Base-by-base conservation (phyloP, 192 early-diverging fungal genomes). In the Coemansia asiatica region DNA sequence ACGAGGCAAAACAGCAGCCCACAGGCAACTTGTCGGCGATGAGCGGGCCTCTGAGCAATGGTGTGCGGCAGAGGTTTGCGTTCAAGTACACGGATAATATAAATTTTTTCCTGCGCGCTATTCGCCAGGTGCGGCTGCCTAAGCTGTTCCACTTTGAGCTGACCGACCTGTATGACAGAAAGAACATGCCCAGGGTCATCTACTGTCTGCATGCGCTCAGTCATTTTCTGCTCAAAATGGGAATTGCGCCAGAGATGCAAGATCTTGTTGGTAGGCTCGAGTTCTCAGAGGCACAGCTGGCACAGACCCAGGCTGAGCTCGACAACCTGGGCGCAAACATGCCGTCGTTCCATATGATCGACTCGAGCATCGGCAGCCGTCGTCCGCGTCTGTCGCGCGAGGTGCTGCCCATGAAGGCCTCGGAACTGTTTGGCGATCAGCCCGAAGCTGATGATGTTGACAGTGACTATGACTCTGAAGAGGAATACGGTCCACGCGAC, bases 161-260 rank as follows among this genome's bases (percentile, higher is more conserved):
- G 69, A 95, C 94, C 0, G 98, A 99, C 75, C 73, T 98, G 49
- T 99, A 98, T 80, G 96, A 99, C 68, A 92, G 94, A 78, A 99
- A 98, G 67, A 99, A 99, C 71, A 93, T 99, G 69, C 98, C 98
- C 10, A 94, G 94, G 70, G 98, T 99, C 22, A 95, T 99, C 66
- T 96, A 97, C 74, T 98, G 95, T 79, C 91, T 99, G 72, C 95
- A 98, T 66, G 95, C 95, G 12, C 83, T 98, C 38, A 94, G 92
- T 79, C 95, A 99, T 73, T 88, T 98, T 69, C 76, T 99, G 35
- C 89, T 93, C 21, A 84, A 85, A 40, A 89, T 90, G 66, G 89
- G 90, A 7, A 79, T 94, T 57, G 92, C 94, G 7, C 94, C 93
- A 23, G 84, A 87, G 48, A 97, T 98, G 75, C 90, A 92, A 56